Evolutionary conservation across 768 basidiomycete genomes (phyloP).

Genomic region (Gymnopilus junonius): DNA sequence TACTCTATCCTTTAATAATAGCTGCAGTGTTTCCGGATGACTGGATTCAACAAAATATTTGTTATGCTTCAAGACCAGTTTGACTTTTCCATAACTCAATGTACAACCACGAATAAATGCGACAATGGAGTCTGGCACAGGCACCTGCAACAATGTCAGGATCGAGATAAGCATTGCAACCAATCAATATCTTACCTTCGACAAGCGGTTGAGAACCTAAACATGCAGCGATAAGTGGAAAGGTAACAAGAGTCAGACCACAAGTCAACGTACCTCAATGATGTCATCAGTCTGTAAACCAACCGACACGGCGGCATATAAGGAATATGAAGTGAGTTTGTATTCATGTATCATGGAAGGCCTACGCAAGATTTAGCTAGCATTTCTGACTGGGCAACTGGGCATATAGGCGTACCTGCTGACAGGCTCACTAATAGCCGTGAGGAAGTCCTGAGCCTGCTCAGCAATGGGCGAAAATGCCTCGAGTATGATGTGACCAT

Average conservation of each 20-base stretch:
- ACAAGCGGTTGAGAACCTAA: conserved; percentile 80
- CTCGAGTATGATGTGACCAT: conserved; percentile 94
- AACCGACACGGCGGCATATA: conserved; percentile 98
- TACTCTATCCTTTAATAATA: conserved; percentile 82
- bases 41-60: conserved; percentile 96
- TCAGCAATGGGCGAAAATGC: conserved; percentile 98
- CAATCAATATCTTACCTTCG: conserved; percentile 56
- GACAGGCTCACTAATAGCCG: conserved; percentile 97
- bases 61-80: conserved; percentile 97
- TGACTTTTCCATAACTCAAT: conserved; percentile 96
- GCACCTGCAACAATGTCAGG: conserved; percentile 53
- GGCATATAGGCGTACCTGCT: conserved; percentile 74
- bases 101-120: conserved; percentile 92
- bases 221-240: conserved; percentile 27
- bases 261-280: conserved; percentile 76
- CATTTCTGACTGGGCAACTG: neutral
- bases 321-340: conserved; percentile 95
- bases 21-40: conserved; percentile 91
- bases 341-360: conserved; percentile 99
- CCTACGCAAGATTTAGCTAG: conserved; percentile 48
- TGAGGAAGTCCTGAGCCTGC: conserved; percentile 97
- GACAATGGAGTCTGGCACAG: conserved; percentile 86
- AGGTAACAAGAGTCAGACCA: conserved; percentile 25
- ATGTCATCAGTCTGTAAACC: conserved; percentile 98
- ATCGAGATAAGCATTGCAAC: conserved; percentile 1